Conservation (phyloP, 257 asterid species). For the Echites panduratus region DNA sequence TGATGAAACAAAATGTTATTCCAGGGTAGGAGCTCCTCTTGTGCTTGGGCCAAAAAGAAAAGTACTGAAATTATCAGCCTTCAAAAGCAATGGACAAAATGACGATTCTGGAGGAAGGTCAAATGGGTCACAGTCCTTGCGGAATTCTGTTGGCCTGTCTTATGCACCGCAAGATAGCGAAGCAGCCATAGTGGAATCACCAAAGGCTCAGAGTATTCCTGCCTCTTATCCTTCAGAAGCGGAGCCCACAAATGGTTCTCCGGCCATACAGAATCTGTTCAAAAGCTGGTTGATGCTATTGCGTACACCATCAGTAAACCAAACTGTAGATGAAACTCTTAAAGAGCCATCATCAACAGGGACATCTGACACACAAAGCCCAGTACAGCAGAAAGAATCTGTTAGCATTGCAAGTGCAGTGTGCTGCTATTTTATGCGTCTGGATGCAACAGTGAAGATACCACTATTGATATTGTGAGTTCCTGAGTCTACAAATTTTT, state of each 20-base stretch:
- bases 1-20: conserved; percentile 26
- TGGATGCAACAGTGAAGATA: conserved; percentile 66
- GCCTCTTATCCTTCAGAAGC: conserved; percentile 43
- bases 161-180: conserved; percentile 63
- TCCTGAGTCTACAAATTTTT: neutral
- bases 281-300: conserved; percentile 68
- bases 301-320: conserved; percentile 41
- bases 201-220: conserved; percentile 51
- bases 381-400: conserved; percentile 36
- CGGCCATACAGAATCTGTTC: conserved; percentile 62
- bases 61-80: conserved; percentile 61
- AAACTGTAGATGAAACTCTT: conserved; percentile 30
- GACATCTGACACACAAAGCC: conserved; percentile 31
- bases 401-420: conserved; percentile 35
- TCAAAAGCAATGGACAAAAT: conserved; percentile 58
- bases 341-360: conserved; percentile 45
- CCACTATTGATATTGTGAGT: conserved; percentile 80
- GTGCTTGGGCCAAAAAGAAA: conserved; percentile 50
- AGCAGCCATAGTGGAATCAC: conserved; percentile 49
- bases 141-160: conserved; percentile 53
- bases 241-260: conserved; percentile 41
- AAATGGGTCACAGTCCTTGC: conserved; percentile 55
- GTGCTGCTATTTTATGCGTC: conserved; percentile 51
- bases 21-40: conserved; percentile 52
- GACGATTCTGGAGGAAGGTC: conserved; percentile 56